Evolutionary conservation across 257 asterid species (phyloP).

Genomic region (Nicotiana obtusifolia): DNA sequence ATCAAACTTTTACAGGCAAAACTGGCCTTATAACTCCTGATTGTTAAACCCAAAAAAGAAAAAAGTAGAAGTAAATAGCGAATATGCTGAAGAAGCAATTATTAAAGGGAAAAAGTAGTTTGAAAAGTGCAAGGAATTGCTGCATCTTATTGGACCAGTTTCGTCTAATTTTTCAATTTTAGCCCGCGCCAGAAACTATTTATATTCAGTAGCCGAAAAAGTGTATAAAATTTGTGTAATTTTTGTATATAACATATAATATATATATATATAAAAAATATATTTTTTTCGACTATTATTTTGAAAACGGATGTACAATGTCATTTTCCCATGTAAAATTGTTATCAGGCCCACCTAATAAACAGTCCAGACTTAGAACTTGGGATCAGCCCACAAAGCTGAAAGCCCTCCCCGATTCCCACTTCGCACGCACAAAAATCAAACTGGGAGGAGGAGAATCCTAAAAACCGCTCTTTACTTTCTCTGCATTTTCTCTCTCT

Average conservation of each 20-base stretch:
- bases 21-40: not conserved
- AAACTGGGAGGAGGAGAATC: not conserved
- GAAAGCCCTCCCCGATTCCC: not conserved
- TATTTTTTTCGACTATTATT: no score
- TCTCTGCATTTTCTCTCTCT: constrained; percentile 11
- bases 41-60: not conserved
- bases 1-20: no score
- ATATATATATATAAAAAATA: no score
- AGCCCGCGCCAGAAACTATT: no score
- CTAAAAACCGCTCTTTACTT: not conserved
- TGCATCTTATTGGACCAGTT: not conserved
- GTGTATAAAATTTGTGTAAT: no score
- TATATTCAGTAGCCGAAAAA: no score
- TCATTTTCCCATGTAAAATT: no score
- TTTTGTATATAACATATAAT: no score
- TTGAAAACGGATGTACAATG: no score
- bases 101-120: not conserved
- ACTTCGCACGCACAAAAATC: constrained; percentile 1
- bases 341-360: not conserved
- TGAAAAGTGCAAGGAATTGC: not conserved
- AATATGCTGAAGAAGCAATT: not conserved
- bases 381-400: not conserved
- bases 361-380: not conserved
- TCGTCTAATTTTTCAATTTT: no score
- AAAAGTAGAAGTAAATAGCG: no score